Percentiles rank a stretch among this genome's conserved stretches.
phyloP scores from a whole-genome alignment of 1,284 basidiomycete species.

The Anthracocystis walkeri region DNA sequence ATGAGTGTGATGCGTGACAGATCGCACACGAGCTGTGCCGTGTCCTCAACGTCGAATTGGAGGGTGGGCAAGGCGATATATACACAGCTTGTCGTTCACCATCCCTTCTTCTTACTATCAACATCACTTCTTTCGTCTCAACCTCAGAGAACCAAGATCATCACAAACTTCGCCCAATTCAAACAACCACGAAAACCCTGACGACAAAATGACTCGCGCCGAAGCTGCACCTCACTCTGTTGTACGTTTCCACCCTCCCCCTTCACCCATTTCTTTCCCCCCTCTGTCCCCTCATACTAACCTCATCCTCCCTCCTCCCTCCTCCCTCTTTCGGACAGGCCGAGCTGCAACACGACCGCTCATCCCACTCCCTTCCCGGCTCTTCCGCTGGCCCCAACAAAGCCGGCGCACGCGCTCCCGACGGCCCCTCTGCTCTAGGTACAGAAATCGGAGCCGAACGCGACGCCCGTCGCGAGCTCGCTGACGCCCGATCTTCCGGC shows the following conservation, averaged over 20 bases:
- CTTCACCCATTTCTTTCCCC: not conserved
- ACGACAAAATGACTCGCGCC: constrained; percentile 37
- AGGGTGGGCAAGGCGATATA: no score
- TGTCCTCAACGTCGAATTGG: no score
- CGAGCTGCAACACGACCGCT: constrained; percentile 30
- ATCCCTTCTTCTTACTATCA: not conserved
- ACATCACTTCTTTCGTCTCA: not conserved
- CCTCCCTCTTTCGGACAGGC: constrained; percentile 24
- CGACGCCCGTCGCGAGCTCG: constrained; percentile 42
- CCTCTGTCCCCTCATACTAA: not conserved
- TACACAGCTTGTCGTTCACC: no score
- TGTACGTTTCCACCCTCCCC: constrained; percentile 18
- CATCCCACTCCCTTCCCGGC: constrained; percentile 35
- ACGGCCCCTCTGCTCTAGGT: constrained; percentile 26
- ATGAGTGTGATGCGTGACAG: no score
- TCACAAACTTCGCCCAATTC: not conserved
- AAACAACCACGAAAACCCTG: not conserved
- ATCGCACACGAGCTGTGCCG: not conserved
- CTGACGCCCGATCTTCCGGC: constrained; percentile 23
- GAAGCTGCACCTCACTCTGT: constrained; percentile 42
- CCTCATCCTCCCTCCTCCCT: not conserved
- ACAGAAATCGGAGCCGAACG: constrained; percentile 40
- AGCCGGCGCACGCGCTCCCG: constrained; percentile 21
- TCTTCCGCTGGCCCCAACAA: constrained; percentile 44
- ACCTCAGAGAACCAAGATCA: not conserved